Evolutionary conservation across 1,284 basidiomycete genomes (phyloP).

Genomic region (Xerocomus amazonicus): DNA sequence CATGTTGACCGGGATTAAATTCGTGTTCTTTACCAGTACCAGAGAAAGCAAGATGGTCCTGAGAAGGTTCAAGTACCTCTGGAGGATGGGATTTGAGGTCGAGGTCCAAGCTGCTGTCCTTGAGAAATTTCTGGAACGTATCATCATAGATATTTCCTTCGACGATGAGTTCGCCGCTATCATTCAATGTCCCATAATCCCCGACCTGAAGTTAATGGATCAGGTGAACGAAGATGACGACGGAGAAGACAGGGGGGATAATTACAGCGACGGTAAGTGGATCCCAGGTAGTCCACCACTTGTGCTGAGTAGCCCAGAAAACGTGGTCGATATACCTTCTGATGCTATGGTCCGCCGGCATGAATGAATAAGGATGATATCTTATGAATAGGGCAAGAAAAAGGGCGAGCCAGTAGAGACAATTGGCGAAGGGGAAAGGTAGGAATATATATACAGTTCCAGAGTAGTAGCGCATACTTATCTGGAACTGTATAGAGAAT

Average conservation of each 20-base stretch:
- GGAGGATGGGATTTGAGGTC: background rate
- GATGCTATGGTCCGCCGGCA: too few relatives aligned
- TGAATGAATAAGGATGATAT: too few relatives aligned
- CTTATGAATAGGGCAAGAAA: too few relatives aligned
- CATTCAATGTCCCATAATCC: slow-evolving; percentile 9
- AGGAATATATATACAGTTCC: too few relatives aligned
- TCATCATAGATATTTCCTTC: slow-evolving; percentile 18
- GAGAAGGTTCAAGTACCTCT: background rate
- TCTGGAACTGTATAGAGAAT: too few relatives aligned
- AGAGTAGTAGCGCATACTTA: too few relatives aligned
- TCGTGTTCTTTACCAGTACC: slow-evolving; percentile 7
- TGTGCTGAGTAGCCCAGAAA: background rate
- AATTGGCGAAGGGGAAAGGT: too few relatives aligned
- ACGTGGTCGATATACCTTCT: background rate
- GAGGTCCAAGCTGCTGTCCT: background rate
- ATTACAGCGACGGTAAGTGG: background rate
- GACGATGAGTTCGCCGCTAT: slow-evolving; percentile 8
- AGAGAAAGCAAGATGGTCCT: slow-evolving; percentile 2
- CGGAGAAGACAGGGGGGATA: background rate
- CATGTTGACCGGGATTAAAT: background rate
- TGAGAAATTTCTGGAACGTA: slow-evolving; percentile 3
- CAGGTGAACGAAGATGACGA: background rate
- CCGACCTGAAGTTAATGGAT: slow-evolving; percentile 6
- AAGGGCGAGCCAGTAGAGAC: too few relatives aligned
- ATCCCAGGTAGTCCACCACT: background rate